Conservation (phyloP, 2,329 filamentous ascomycete species). For the Colletotrichum sp. region DNA sequence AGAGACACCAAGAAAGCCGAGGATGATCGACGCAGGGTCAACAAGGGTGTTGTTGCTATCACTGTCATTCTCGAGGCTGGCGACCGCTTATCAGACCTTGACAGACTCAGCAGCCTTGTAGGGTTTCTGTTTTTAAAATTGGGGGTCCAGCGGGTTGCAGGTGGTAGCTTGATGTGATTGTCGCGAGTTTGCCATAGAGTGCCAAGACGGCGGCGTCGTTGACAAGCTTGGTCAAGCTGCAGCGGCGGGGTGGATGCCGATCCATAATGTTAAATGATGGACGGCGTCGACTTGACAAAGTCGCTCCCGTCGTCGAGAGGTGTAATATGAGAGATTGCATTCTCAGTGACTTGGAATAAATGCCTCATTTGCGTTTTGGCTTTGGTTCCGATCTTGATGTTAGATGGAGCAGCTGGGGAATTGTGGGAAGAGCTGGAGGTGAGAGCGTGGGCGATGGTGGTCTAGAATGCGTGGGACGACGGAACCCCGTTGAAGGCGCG, state of each 20-base stretch:
- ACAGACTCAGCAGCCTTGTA: neutral
- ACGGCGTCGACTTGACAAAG: neutral
- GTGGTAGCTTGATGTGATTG: neutral
- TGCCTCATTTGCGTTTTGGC: slow-evolving; percentile 1
- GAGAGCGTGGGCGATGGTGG: neutral
- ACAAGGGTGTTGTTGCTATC: neutral
- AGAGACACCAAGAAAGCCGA: neutral
- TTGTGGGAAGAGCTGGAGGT: neutral
- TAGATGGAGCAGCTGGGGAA: neutral
- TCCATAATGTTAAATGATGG: slow-evolving; percentile 16
- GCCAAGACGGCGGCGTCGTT: neutral
- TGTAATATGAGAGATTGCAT: neutral
- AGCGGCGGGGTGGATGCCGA: neutral
- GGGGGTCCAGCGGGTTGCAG: neutral
- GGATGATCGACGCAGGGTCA: slow-evolving; percentile 11
- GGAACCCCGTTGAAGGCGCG: neutral
- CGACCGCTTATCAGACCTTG: neutral
- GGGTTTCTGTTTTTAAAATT: neutral
- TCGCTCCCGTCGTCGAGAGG: neutral
- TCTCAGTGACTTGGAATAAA: neutral
- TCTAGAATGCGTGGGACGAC: neutral
- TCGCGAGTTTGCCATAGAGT: slow-evolving; percentile 6
- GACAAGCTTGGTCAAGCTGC: slow-evolving; percentile 3
- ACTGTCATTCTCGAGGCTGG: neutral
- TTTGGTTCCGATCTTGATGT: neutral